Percentiles rank a stretch among this genome's conserved stretches.
phyloP scores from a whole-genome alignment of 2,329 filamentous ascomycete genomes.

The Hypoxylon sp. region DNA sequence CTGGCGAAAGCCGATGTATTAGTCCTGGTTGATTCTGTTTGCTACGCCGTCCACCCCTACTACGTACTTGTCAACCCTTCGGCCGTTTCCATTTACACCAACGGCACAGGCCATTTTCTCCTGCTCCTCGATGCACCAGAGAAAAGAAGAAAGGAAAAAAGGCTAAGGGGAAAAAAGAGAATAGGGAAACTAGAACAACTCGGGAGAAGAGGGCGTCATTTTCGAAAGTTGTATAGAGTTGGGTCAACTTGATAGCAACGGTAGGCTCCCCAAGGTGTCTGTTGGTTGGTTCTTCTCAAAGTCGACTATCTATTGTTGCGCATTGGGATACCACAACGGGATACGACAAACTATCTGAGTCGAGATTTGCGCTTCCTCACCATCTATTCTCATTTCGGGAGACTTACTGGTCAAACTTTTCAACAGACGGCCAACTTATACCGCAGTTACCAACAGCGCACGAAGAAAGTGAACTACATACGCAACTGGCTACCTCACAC shows the following conservation, averaged over 20 bases:
- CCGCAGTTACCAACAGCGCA: constrained; percentile 55
- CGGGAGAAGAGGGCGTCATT: constrained; percentile 33
- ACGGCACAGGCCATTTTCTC: constrained; percentile 40
- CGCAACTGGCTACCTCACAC: constrained; percentile 53
- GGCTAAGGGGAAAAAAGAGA: constrained; percentile 23
- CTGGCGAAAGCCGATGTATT: constrained; percentile 43
- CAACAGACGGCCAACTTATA: constrained; percentile 49
- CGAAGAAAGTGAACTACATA: constrained; percentile 53
- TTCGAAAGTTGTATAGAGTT: constrained; percentile 37
- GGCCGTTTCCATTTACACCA: constrained; percentile 47
- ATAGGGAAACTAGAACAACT: constrained; percentile 36
- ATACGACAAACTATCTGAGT: constrained; percentile 47
- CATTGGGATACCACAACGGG: constrained; percentile 47
- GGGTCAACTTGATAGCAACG: constrained; percentile 44
- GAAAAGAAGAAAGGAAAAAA: constrained; percentile 38
- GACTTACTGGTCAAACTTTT: constrained; percentile 51
- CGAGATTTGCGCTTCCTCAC: constrained; percentile 49
- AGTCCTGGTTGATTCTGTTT: constrained; percentile 46
- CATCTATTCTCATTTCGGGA: constrained; percentile 50
- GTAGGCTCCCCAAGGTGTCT: constrained; percentile 46
- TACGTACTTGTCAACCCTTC: constrained; percentile 42
- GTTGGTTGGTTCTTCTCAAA: constrained; percentile 50
- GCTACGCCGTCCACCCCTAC: constrained; percentile 44
- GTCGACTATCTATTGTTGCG: constrained; percentile 49
- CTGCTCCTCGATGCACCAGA: constrained; percentile 46